Percentiles rank a stretch among this genome's conserved stretches.
phyloP scores from a whole-genome alignment of 176 grass and related monocot species.

The Hordeum vulgare region MorexV3_pseudomolecules_assembly NC_058518.1:451597493-451597992 shows the following conservation, averaged over 20 bases:
- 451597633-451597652: neutral
- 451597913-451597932: slow-evolving; percentile 66
- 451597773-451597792: neutral
- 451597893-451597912: slow-evolving; percentile 42
- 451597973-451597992: slow-evolving; percentile 53
- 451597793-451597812: slow-evolving; percentile 40
- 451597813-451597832: slow-evolving; percentile 53
- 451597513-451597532: too few relatives aligned
- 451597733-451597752: neutral
- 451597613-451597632: neutral
- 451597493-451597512: too few relatives aligned
- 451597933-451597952: slow-evolving; percentile 53
- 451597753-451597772: neutral
- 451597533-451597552: too few relatives aligned
- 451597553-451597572: too few relatives aligned
- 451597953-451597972: slow-evolving; percentile 59
- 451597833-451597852: slow-evolving; percentile 52
- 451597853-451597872: slow-evolving; percentile 52
- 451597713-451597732: neutral
- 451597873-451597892: slow-evolving; percentile 13
- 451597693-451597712: neutral
- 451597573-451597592: neutral
- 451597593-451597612: neutral
- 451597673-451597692: slow-evolving; percentile 9
- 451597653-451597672: neutral